phyloP scores from a whole-genome alignment of 306 rosid genomes.

The Vachellia collinsii region DNA sequence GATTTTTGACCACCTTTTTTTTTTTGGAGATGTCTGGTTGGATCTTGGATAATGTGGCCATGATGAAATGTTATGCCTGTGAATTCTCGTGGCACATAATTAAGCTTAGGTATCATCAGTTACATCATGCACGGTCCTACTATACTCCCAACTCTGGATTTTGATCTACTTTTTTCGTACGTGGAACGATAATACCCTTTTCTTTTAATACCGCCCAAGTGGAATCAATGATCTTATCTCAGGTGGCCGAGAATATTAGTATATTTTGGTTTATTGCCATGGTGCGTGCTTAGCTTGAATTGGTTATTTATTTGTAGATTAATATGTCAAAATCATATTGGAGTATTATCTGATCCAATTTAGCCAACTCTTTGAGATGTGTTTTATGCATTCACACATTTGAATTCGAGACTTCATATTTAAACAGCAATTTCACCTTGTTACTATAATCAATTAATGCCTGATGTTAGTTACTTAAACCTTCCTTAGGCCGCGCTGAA shows the following conservation, averaged over 20 bases:
- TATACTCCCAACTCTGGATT: not conserved
- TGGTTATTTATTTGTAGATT: not conserved
- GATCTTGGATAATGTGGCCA: not conserved
- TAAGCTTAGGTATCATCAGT: not conserved
- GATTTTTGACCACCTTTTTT: not conserved
- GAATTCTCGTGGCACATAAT: not conserved
- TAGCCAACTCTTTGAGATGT: too few species aligned
- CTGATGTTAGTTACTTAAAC: too few species aligned
- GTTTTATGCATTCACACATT: too few species aligned
- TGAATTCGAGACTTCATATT: too few species aligned
- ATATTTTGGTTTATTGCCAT: not conserved
- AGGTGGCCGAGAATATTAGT: not conserved
- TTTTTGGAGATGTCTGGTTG: not conserved
- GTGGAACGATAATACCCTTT: constrained; percentile 16
- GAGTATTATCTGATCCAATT: too few species aligned
- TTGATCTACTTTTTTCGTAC: not conserved
- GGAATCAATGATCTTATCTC: not conserved
- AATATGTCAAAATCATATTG: too few species aligned
- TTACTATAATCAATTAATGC: too few species aligned
- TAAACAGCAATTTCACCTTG: too few species aligned
- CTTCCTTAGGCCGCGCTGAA: too few species aligned
- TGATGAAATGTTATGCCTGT: not conserved
- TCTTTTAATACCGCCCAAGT: constrained; percentile 4
- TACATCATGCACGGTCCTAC: constrained; percentile 14
- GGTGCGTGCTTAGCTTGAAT: not conserved